These are phyloP conservation scores for Ananas comosus DNA, from an alignment of 176 grass and related monocot genomes.

Conservation along the genomic window DNA sequence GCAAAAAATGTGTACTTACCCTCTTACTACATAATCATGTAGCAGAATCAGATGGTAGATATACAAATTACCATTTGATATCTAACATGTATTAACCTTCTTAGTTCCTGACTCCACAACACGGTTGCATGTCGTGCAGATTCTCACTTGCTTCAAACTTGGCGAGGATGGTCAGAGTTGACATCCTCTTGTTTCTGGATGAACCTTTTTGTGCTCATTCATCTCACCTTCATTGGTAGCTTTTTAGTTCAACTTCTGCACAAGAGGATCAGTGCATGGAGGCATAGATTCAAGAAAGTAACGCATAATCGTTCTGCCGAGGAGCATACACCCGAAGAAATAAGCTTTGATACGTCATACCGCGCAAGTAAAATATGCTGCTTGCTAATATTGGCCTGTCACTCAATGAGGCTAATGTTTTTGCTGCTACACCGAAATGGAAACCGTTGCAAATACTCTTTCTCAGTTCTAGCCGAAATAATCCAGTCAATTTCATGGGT, in stretches of 20 bases:
- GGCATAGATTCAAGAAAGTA: slow-evolving; percentile 28
- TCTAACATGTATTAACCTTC: background rate
- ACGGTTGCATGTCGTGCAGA: slow-evolving; percentile 27
- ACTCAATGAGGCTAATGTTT: slow-evolving; percentile 36
- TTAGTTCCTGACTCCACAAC: slow-evolving; percentile 3
- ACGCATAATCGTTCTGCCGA: background rate
- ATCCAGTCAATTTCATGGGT: slow-evolving; percentile 65
- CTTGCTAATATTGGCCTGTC: slow-evolving; percentile 48
- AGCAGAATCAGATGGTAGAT: background rate
- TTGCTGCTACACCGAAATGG: slow-evolving; percentile 25
- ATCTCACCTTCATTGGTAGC: slow-evolving; percentile 47
- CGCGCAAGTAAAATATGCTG: slow-evolving; percentile 65
- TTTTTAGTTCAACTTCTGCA: slow-evolving; percentile 41
- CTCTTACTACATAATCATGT: too few species aligned
- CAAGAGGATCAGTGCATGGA: slow-evolving; percentile 35
- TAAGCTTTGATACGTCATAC: slow-evolving; percentile 40
- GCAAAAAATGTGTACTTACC: too few species aligned
- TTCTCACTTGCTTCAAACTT: slow-evolving; percentile 25
- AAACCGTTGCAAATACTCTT: slow-evolving; percentile 36
- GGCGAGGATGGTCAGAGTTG: slow-evolving; percentile 59
- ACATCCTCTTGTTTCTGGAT: slow-evolving; percentile 66
- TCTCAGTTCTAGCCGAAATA: slow-evolving; percentile 45
- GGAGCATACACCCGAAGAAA: slow-evolving; percentile 24
- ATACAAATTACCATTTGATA: background rate
- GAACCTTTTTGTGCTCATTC: slow-evolving; percentile 33